Percentiles rank a stretch among this genome's conserved stretches.
phyloP scores from a whole-genome alignment of 805 yeast species.

The Saturnispora serradocipensis region DNA sequence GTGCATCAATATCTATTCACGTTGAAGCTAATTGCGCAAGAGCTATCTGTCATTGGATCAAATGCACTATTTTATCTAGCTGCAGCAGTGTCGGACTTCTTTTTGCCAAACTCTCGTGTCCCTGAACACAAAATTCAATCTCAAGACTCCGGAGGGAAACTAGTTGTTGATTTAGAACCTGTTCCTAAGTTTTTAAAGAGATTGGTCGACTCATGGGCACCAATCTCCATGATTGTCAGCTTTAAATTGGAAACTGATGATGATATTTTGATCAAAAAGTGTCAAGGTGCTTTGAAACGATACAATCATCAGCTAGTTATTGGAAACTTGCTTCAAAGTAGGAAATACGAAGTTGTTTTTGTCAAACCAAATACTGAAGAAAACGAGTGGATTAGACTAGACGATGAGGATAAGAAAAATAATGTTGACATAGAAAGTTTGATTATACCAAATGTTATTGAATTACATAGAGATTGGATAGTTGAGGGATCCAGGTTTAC shows the following conservation, averaged over 20 bases:
- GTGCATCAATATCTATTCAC: constrained; percentile 91
- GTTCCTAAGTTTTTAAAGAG: constrained; percentile 90
- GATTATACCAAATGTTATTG: constrained; percentile 70
- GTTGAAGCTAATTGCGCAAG: constrained; percentile 53
- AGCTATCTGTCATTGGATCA: constrained; percentile 44
- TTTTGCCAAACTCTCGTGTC: constrained; percentile 73
- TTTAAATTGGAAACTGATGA: constrained; percentile 90
- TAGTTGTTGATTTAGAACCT: constrained; percentile 82
- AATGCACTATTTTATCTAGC: constrained; percentile 78
- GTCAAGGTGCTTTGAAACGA: constrained; percentile 67
- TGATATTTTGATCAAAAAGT: constrained; percentile 60
- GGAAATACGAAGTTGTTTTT: constrained; percentile 82
- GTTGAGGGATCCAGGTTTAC: constrained; percentile 21
- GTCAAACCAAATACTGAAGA: constrained; percentile 43
- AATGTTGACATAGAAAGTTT: constrained; percentile 62
- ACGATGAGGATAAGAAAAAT: constrained; percentile 31
- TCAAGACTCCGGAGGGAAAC: constrained; percentile 56
- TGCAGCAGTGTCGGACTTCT: constrained; percentile 96
- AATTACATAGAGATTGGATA: constrained; percentile 59
- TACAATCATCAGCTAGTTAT: constrained; percentile 92
- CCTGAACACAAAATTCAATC: constrained; percentile 96
- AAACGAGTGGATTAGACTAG: constrained; percentile 41
- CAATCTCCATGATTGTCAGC: constrained; percentile 86
- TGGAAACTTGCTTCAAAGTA: constrained; percentile 83
- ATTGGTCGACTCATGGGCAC: constrained; percentile 90